Evolutionary conservation across 495 filamentous ascomycete species (phyloP), one percentile per base, ranked within the genome.

Genomic region (Penicillium ochrochloron): DNA sequence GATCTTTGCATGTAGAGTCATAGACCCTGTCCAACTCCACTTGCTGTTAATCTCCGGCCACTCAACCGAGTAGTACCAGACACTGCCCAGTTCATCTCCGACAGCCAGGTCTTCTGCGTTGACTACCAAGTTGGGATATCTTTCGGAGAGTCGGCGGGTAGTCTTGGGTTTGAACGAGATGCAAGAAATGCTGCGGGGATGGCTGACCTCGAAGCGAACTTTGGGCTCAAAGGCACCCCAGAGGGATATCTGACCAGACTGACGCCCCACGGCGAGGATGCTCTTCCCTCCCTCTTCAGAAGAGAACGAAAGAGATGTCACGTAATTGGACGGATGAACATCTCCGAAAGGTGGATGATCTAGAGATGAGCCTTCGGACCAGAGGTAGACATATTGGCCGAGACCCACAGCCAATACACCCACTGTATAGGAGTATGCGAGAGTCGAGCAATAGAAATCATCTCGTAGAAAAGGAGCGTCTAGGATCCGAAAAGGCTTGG

Each of bases 361-460:
- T 53, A 87, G 78, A 7, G 84, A 87, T 51, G 80, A 79, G 44
- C 76, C 73, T 70, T 97, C 94, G 0, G 93, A 94, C 95, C 96
- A 99, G 6, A 92, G 86, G 70, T 96, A 97, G 15, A 99, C 87
- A 31, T 86, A 81, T 53, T 89, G 87, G n/a, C 86, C 86, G 15
- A 98, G 85, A 0, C 92, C 95, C 17, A 97, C 92, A 42, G 93
- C 96, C 37, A 99, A 85, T 15, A 89, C 90, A 35, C 90, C 85
- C 37, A 84, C 83, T 9, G 84, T 89, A 25, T 81, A 75, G 2
- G 88, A 96, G 74, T 97, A 98, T 8, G 95, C 92, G 55, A 99
- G 83, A 9, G 93, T 83, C 0, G 94, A 93, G 76, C 93, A 97
- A 72, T 99, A 99, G 69, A 93, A 99, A 74, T 99, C 96, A 73